Evolutionary conservation across 1,284 basidiomycete genomes (phyloP).

Genomic region (Sporisorium iseilematis-ciliati): DNA sequence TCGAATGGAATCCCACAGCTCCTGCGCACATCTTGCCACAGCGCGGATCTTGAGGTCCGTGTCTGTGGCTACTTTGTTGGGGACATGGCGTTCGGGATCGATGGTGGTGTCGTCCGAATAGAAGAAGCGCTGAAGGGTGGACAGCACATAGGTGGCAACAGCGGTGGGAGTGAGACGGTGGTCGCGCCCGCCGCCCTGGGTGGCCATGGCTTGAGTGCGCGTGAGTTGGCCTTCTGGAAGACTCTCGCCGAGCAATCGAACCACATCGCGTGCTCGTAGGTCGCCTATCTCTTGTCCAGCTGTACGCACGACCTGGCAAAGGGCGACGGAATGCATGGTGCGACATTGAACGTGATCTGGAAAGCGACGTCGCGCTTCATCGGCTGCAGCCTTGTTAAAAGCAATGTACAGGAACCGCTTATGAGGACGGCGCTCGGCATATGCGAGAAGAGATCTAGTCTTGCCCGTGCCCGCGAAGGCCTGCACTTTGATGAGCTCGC

Average conservation of each 20-base stretch:
- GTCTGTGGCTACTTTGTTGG: conserved; percentile 44
- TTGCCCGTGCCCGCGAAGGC: conserved; percentile 65
- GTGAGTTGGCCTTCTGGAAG: conserved; percentile 52
- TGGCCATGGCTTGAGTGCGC: conserved; percentile 28
- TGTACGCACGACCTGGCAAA: conserved; percentile 50
- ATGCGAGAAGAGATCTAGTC: conserved; percentile 60
- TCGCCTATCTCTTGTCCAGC: conserved; percentile 52
- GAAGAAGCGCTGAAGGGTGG: conserved; percentile 60
- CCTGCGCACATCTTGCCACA: conserved; percentile 44
- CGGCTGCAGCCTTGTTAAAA: conserved; percentile 64
- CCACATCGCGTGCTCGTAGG: conserved; percentile 56
- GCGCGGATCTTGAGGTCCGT: conserved; percentile 53
- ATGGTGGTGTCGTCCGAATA: conserved; percentile 56
- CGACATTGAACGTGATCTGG: conserved; percentile 60
- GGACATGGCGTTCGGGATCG: conserved; percentile 52
- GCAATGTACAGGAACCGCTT: conserved; percentile 62
- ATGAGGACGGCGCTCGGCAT: conserved; percentile 52
- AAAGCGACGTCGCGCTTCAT: conserved; percentile 51
- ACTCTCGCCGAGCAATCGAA: conserved; percentile 41
- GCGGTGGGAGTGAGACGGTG: conserved; percentile 53
- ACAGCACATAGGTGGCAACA: conserved; percentile 60
- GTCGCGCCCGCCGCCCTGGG: conserved; percentile 33
- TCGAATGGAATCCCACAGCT: conserved; percentile 58
- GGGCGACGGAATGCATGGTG: conserved; percentile 64
- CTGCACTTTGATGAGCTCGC: conserved; percentile 62